Evolutionary conservation across 164 flowering plant species (phyloP).

Genomic region (Vitis riparia): DNA sequence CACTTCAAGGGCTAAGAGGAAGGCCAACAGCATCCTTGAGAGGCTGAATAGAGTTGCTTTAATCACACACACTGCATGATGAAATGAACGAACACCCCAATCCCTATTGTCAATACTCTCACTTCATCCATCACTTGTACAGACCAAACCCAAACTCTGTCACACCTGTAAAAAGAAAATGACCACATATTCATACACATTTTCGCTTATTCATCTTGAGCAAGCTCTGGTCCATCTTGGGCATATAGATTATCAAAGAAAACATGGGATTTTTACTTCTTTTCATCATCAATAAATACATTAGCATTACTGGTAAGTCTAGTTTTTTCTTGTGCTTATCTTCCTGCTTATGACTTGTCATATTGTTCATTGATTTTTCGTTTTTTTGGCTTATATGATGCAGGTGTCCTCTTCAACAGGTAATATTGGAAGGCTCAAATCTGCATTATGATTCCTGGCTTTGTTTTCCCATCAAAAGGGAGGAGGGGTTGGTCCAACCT

Average conservation of each 20-base stretch:
- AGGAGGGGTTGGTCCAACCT: too few relatives aligned
- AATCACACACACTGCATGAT: constrained; percentile 65
- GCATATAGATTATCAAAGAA: constrained; percentile 1
- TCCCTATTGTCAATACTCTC: not conserved
- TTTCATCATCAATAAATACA: not conserved
- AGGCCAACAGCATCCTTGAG: constrained; percentile 72
- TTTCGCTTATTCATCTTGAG: not conserved
- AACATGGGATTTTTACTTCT: not conserved
- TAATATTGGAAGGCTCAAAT: too few relatives aligned
- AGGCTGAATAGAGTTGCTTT: constrained; percentile 45
- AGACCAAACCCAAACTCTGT: not conserved
- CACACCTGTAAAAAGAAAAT: not conserved
- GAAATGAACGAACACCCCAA: not conserved
- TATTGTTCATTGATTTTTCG: too few relatives aligned
- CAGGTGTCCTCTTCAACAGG: too few relatives aligned
- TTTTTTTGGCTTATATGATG: too few relatives aligned
- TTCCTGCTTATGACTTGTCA: not conserved
- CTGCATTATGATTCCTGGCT: too few relatives aligned
- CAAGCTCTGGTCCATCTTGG: constrained; percentile 8
- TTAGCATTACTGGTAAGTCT: not conserved
- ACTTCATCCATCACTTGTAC: not conserved
- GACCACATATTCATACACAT: not conserved
- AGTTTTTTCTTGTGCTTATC: too few relatives aligned
- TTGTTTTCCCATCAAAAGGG: too few relatives aligned
- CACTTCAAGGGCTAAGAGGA: constrained; percentile 78